phyloP scores from a whole-genome alignment of 2,329 filamentous ascomycete species.

The Monilinia vaccinii-corymbosi region DNA sequence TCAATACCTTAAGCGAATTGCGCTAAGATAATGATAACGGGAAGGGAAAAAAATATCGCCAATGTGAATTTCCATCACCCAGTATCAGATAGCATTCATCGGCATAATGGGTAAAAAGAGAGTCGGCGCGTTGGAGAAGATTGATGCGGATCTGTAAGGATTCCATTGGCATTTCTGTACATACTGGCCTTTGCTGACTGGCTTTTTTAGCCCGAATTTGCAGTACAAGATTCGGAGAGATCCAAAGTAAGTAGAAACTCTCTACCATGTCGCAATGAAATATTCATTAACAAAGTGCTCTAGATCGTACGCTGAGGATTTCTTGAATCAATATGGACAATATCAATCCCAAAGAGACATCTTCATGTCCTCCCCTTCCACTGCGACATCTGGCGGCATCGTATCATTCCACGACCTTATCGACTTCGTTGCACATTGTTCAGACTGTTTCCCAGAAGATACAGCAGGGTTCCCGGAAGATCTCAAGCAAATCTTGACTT shows the following conservation, averaged over 20 bases:
- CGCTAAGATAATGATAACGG: slow-evolving; percentile 11
- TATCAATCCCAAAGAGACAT: slow-evolving; percentile 89
- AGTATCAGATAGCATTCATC: not conserved
- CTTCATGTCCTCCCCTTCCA: slow-evolving; percentile 74
- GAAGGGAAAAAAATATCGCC: not conserved
- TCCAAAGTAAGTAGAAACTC: slow-evolving; percentile 50
- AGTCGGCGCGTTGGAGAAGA: slow-evolving; percentile 86
- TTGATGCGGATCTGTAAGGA: slow-evolving; percentile 74
- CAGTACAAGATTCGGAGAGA: slow-evolving; percentile 89
- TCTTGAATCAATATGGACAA: slow-evolving; percentile 78
- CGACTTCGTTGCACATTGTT: slow-evolving; percentile 86
- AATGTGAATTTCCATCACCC: not conserved
- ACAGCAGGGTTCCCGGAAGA: slow-evolving; percentile 71
- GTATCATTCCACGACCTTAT: slow-evolving; percentile 85
- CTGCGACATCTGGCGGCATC: slow-evolving; percentile 67
- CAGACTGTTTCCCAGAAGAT: slow-evolving; percentile 82
- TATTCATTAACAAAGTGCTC: slow-evolving; percentile 8
- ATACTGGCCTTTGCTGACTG: slow-evolving; percentile 10
- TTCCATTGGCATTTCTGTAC: slow-evolving; percentile 14
- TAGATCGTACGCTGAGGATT: slow-evolving; percentile 84
- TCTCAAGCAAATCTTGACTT: slow-evolving; percentile 68
- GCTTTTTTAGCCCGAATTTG: slow-evolving; percentile 57
- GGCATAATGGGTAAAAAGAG: slow-evolving; percentile 71
- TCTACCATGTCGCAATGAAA: not conserved
- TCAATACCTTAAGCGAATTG: not conserved